Percentiles rank a stretch among this genome's conserved stretches.
Evolutionary conservation across 805 yeast species (phyloP).

Genomic region (Wickerhamiella vanderwaltii): DNA sequence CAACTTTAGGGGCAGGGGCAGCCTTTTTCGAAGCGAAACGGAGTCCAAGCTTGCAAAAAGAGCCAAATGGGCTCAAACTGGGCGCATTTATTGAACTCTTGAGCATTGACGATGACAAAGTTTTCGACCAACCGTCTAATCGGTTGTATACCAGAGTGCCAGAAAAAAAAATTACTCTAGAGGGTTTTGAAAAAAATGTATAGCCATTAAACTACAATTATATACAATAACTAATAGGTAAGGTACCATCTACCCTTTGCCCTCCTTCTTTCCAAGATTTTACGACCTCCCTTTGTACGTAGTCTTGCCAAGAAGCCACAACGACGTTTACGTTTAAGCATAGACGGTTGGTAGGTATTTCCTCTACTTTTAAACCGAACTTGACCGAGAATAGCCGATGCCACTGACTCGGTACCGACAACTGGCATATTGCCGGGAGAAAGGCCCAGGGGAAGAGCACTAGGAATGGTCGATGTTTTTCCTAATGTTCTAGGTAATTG

Average conservation of each 20-base stretch:
- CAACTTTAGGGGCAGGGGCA: constrained; percentile 21
- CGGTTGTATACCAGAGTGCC: too few relatives aligned
- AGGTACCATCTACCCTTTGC: constrained; percentile 91
- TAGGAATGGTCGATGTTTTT: too few relatives aligned
- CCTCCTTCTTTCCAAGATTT: constrained; percentile 61
- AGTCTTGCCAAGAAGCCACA: constrained; percentile 82
- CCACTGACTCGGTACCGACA: constrained; percentile 5
- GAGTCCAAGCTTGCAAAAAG: too few relatives aligned
- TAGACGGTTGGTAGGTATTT: constrained; percentile 88
- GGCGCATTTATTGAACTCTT: too few relatives aligned
- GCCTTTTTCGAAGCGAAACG: constrained; percentile 13
- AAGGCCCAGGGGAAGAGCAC: neutral
- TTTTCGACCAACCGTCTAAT: too few relatives aligned
- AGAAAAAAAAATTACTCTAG: too few relatives aligned
- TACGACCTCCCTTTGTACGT: constrained; percentile 62
- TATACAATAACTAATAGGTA: constrained; percentile 63
- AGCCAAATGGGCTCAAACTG: too few relatives aligned
- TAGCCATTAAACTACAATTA: too few relatives aligned
- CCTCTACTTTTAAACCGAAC: constrained; percentile 57
- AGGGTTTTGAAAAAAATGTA: too few relatives aligned
- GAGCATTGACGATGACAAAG: too few relatives aligned
- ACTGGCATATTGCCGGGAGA: constrained; percentile 2
- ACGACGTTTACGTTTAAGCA: constrained; percentile 77
- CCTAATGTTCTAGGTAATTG: too few relatives aligned
- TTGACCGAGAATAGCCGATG: constrained; percentile 13